Evolutionary conservation across 768 basidiomycete species (phyloP).

Genomic region (Panus rudis): DNA sequence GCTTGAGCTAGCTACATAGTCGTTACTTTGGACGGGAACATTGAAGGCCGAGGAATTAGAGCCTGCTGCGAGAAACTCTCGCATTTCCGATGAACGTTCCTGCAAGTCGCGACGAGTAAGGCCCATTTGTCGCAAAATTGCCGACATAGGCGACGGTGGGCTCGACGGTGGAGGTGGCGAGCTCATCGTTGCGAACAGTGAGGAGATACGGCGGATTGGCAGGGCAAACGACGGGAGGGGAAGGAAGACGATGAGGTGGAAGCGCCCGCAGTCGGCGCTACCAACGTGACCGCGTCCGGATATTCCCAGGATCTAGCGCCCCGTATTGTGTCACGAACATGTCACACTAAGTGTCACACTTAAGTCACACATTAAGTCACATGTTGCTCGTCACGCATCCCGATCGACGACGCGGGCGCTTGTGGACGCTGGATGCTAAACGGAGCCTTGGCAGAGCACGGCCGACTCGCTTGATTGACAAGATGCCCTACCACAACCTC

Average conservation of each 20-base stretch:
- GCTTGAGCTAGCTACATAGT: slow-evolving; percentile 26
- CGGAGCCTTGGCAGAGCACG: too few relatives aligned
- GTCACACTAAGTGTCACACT: background rate
- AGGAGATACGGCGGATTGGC: background rate
- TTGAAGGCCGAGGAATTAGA: slow-evolving; percentile 31
- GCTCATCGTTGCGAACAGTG: background rate
- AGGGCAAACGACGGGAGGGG: background rate
- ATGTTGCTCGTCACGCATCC: too few relatives aligned
- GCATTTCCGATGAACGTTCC: slow-evolving; percentile 73
- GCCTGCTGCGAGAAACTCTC: slow-evolving; percentile 62
- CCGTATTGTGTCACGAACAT: too few relatives aligned
- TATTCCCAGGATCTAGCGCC: too few relatives aligned
- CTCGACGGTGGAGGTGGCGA: slow-evolving; percentile 3
- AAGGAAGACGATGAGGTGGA: slow-evolving; percentile 1
- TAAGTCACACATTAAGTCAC: too few relatives aligned
- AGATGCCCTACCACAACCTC: slow-evolving; percentile 81
- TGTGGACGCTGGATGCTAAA: too few relatives aligned
- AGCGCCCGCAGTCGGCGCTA: too few relatives aligned
- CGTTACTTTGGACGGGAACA: slow-evolving; percentile 38
- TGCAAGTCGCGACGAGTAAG: slow-evolving; percentile 71
- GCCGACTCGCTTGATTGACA: too few relatives aligned
- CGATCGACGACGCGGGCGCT: too few relatives aligned
- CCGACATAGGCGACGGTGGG: slow-evolving; percentile 58
- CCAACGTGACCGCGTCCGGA: too few relatives aligned
- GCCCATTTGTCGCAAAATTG: slow-evolving; percentile 62